These are phyloP conservation scores for Xylariaceae sp. DNA, from an alignment of 2,329 filamentous ascomycete genomes.

Conservation along the genomic window DNA sequence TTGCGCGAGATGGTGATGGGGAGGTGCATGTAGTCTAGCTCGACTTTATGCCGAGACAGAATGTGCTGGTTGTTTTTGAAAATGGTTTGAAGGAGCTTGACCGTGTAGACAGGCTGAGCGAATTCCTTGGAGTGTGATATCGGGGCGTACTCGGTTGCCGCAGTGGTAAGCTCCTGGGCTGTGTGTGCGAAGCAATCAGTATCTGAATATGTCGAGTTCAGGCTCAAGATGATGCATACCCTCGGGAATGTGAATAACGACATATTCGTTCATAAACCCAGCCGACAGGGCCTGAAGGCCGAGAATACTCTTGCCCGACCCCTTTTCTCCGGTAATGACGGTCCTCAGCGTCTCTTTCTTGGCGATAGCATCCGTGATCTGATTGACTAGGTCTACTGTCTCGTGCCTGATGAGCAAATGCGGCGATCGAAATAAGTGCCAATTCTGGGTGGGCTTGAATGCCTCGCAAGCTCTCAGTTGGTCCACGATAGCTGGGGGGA, in stretches of 20 bases:
- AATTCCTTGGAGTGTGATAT: slow-evolving; percentile 68
- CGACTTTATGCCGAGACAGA: slow-evolving; percentile 55
- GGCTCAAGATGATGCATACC: slow-evolving; percentile 54
- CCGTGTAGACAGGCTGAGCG: slow-evolving; percentile 76
- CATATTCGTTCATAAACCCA: slow-evolving; percentile 81
- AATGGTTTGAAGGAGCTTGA: slow-evolving; percentile 74
- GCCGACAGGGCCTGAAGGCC: slow-evolving; percentile 82
- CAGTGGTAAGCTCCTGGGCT: slow-evolving; percentile 80
- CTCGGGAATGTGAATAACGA: slow-evolving; percentile 88
- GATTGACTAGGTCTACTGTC: slow-evolving; percentile 70
- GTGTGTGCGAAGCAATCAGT: slow-evolving; percentile 1
- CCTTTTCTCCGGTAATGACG: slow-evolving; percentile 72
- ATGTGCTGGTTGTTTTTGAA: slow-evolving; percentile 70
- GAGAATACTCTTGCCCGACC: slow-evolving; percentile 85
- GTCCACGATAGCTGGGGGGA: slow-evolving; percentile 74
- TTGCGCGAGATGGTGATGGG: slow-evolving; percentile 60
- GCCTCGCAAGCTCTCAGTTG: slow-evolving; percentile 81
- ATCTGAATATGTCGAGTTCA: not conserved
- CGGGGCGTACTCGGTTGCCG: slow-evolving; percentile 77
- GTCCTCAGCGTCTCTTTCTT: slow-evolving; percentile 61
- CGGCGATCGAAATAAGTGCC: slow-evolving; percentile 83
- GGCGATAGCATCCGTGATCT: slow-evolving; percentile 59
- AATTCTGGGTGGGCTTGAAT: slow-evolving; percentile 88
- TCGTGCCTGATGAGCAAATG: slow-evolving; percentile 78
- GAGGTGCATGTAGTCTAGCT: slow-evolving; percentile 58